phyloP scores from a whole-genome alignment of 495 filamentous ascomycete genomes.

The Tuber umbilicatum region DNA sequence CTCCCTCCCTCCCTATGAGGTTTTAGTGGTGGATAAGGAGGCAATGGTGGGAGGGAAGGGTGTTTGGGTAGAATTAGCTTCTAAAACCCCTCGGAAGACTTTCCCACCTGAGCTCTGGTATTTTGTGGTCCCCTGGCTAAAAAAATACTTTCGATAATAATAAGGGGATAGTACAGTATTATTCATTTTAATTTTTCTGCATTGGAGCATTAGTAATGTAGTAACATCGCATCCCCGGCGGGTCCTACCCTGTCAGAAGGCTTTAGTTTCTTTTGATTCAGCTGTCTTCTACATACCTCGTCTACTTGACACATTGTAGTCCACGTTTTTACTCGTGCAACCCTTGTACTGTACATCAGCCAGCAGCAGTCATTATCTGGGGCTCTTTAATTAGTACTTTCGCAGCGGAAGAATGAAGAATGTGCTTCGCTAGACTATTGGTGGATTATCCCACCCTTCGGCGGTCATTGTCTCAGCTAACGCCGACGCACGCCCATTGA shows the following conservation, averaged over 20 bases:
- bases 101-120: background rate
- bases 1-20: background rate
- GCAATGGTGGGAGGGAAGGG: background rate
- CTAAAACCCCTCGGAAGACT: background rate
- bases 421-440: background rate
- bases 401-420: background rate
- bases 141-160: background rate
- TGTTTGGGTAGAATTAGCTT: background rate
- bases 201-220: background rate
- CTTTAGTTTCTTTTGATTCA: background rate
- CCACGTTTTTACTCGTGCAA: background rate
- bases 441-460: background rate
- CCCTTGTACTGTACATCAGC: background rate
- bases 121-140: background rate
- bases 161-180: background rate
- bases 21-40: background rate
- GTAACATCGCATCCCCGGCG: background rate
- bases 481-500: background rate
- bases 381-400: background rate
- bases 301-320: background rate
- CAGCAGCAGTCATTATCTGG: background rate
- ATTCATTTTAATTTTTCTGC: background rate
- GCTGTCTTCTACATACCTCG: background rate
- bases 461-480: background rate
- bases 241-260: background rate